Percentiles rank a stretch among this genome's conserved stretches.
Evolutionary conservation across 2,329 filamentous ascomycete species (phyloP).

Genomic region (Myrmaecium sp.): DNA sequence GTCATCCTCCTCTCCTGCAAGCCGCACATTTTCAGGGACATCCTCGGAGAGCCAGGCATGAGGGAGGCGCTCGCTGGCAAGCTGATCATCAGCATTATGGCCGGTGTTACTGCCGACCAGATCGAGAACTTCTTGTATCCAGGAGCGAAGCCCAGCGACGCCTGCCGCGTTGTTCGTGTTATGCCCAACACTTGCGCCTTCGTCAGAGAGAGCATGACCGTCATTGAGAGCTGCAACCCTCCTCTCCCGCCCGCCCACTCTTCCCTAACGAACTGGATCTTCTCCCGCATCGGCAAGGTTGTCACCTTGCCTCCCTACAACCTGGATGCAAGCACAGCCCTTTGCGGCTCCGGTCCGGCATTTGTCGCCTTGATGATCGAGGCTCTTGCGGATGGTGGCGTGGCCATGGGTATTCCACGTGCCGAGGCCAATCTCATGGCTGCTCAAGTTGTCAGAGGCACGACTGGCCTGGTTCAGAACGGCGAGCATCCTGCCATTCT

Average conservation of each 20-base stretch:
- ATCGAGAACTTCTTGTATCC: slow-evolving; percentile 47
- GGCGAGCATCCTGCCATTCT: slow-evolving; percentile 62
- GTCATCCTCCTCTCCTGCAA: slow-evolving; percentile 69
- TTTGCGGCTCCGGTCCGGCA: slow-evolving; percentile 59
- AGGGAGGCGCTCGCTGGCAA: slow-evolving; percentile 59
- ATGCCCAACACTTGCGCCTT: slow-evolving; percentile 75
- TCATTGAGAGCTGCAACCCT: slow-evolving; percentile 48
- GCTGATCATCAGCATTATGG: slow-evolving; percentile 65
- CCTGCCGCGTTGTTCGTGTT: slow-evolving; percentile 53
- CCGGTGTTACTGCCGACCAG: slow-evolving; percentile 54
- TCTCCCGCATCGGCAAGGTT: slow-evolving; percentile 55
- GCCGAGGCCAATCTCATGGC: slow-evolving; percentile 62
- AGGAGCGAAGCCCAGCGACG: slow-evolving; percentile 29
- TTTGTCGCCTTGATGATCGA: slow-evolving; percentile 64
- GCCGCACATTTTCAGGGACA: slow-evolving; percentile 52
- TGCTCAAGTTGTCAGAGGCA: slow-evolving; percentile 61
- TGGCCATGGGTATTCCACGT: slow-evolving; percentile 61
- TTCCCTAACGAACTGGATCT: slow-evolving; percentile 56
- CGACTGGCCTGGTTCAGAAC: slow-evolving; percentile 46
- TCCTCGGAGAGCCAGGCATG: slow-evolving; percentile 53
- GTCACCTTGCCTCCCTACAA: slow-evolving; percentile 46
- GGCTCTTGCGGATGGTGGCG: slow-evolving; percentile 57
- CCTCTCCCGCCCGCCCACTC: slow-evolving; percentile 37
- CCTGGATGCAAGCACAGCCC: slow-evolving; percentile 58
- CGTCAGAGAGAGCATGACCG: slow-evolving; percentile 64